A percentile compares a stretch with the other conserved stretches of the same genome.
These are phyloP conservation scores for Penicillium antarcticum DNA, from an alignment of 495 filamentous ascomycete genomes.

Conservation along the genomic window DNA sequence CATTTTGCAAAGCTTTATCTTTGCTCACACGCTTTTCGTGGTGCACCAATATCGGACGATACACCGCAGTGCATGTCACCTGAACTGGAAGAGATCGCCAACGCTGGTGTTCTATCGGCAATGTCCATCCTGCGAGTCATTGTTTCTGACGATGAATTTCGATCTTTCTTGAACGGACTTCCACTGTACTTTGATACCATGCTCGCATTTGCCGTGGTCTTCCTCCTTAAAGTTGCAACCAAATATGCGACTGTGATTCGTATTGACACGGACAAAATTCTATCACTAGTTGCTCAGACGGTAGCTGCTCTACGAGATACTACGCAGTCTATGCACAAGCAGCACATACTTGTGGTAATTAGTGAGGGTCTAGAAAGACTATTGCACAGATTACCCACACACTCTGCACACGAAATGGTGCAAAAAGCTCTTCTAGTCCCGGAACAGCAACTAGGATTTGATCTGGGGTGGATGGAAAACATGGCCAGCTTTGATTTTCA, in stretches of 20 bases:
- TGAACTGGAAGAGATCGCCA: conserved; percentile 31
- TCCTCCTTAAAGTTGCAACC: conserved; percentile 33
- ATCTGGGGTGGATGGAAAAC: conserved; percentile 29
- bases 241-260: conserved; percentile 18
- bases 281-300: conserved; percentile 25
- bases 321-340: conserved; percentile 23
- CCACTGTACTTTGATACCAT: conserved; percentile 35
- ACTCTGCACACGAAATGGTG: background rate
- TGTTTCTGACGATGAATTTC: conserved; percentile 25
- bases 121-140: conserved; percentile 31
- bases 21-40: conserved; percentile 34
- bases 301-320: conserved; percentile 22
- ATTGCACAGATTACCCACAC: conserved; percentile 13
- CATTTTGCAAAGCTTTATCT: conserved; percentile 36
- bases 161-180: conserved; percentile 28
- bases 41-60: conserved; percentile 8
- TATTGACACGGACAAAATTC: conserved; percentile 26
- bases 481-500: conserved; percentile 32
- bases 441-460: conserved; percentile 12
- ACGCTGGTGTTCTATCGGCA: conserved; percentile 26
- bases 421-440: conserved; percentile 9
- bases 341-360: conserved; percentile 27
- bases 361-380: conserved; percentile 22
- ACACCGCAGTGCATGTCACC: conserved; percentile 9
- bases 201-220: conserved; percentile 35